Conservation (phyloP, 176 grass and related monocot genomes). For the Carex parvula region DNA sequence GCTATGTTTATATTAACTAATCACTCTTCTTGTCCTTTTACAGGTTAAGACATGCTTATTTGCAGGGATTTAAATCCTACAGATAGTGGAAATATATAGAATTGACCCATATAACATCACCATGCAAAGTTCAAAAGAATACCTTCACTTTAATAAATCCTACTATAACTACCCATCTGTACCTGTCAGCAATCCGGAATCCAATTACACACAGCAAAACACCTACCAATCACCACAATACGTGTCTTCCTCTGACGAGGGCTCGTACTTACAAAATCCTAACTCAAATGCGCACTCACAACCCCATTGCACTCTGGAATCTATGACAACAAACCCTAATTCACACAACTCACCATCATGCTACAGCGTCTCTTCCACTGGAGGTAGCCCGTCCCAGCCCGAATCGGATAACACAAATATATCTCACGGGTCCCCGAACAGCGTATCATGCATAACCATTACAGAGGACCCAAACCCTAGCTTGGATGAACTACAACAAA, state of each 20-base stretch:
- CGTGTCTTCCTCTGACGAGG: constrained; percentile 29
- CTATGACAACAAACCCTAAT: constrained; percentile 43
- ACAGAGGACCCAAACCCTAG: constrained; percentile 49
- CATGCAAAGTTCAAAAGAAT: constrained; percentile 32
- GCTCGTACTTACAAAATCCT: background rate
- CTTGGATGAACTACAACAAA: constrained; percentile 35
- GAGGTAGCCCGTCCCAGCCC: constrained; percentile 60
- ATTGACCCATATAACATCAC: background rate
- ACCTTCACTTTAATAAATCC: constrained; percentile 1
- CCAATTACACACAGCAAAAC: constrained; percentile 14
- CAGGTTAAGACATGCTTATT: constrained; percentile 1
- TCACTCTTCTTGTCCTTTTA: background rate
- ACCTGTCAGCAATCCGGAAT: constrained; percentile 1
- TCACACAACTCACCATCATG: constrained; percentile 57
- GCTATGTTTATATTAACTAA: background rate
- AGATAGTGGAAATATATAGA: background rate
- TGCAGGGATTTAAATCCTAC: background rate
- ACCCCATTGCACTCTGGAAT: constrained; percentile 75
- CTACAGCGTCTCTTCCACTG: constrained; percentile 38
- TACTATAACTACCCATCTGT: constrained; percentile 19
- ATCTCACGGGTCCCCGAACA: constrained; percentile 61
- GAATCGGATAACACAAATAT: constrained; percentile 57
- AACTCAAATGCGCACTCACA: background rate
- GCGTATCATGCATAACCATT: constrained; percentile 70
- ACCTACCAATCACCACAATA: constrained; percentile 16